Evolutionary conservation across 2,329 filamentous ascomycete species (phyloP).

Genomic region (Microcera coccophila): DNA sequence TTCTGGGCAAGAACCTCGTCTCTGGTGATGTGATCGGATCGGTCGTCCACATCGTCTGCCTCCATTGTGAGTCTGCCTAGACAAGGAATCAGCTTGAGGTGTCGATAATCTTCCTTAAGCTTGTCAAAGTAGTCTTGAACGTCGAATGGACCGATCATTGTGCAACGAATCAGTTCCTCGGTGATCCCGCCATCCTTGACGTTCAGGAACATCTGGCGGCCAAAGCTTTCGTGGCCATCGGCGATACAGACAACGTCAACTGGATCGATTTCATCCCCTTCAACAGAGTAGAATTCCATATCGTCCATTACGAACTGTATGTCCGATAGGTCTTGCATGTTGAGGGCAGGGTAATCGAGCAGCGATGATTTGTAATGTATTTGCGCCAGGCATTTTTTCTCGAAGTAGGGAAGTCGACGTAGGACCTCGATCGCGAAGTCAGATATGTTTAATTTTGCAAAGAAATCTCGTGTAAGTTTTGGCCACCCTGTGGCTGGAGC

Average conservation of each 20-base stretch:
- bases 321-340: constrained; percentile 5
- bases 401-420: constrained; percentile 27
- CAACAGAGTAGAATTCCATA: constrained; percentile 11
- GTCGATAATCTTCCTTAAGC: constrained; percentile 24
- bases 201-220: constrained; percentile 10
- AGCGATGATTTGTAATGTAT: constrained; percentile 10
- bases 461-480: no score
- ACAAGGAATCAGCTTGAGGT: constrained; percentile 20
- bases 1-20: constrained; percentile 14
- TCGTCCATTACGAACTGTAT: constrained; percentile 3
- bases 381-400: neutral
- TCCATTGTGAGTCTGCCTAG: constrained; percentile 9
- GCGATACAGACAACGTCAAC: constrained; percentile 11
- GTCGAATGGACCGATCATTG: neutral
- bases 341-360: constrained; percentile 11
- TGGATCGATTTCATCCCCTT: constrained; percentile 9
- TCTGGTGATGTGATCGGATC: constrained; percentile 6
- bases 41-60: constrained; percentile 3
- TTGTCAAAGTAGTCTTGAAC: constrained; percentile 21
- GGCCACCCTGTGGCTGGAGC: no score
- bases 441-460: constrained; percentile 21
- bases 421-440: constrained; percentile 25
- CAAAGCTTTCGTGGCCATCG: neutral
- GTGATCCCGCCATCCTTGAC: constrained; percentile 10
- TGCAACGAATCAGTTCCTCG: constrained; percentile 1